Percentiles rank a stretch among this genome's conserved stretches.
These are phyloP conservation scores for Cladosporium velox DNA, from an alignment of 2,329 filamentous ascomycete species.

Conservation along the genomic window DNA sequence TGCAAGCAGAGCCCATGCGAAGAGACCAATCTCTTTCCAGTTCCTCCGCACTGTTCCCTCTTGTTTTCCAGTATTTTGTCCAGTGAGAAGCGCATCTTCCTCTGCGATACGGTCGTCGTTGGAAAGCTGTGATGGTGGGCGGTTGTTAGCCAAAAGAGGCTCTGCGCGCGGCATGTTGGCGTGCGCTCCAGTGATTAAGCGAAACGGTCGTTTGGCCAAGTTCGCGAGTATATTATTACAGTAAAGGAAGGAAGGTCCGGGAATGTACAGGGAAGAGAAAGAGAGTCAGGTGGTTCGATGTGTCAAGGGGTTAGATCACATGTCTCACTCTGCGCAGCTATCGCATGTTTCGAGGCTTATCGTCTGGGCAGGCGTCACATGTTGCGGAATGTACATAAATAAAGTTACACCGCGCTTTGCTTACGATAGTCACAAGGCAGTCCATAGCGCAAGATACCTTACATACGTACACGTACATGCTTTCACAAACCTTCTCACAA, in stretches of 20 bases:
- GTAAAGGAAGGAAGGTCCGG: not conserved
- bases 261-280: not conserved
- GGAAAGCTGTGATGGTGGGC: constrained; percentile 58
- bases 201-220: not conserved
- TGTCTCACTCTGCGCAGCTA: not conserved
- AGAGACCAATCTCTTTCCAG: constrained; percentile 74
- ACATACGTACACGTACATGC: not conserved
- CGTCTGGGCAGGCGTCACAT: constrained; percentile 6
- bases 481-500: not conserved
- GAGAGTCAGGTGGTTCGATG: not conserved
- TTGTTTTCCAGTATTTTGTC: constrained; percentile 45
- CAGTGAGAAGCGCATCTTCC: constrained; percentile 60
- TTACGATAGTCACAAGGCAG: not conserved
- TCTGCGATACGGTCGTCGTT: constrained; percentile 58
- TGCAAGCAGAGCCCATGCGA: constrained; percentile 79
- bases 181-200: not conserved
- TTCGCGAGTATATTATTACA: not conserved
- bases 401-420: not conserved
- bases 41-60: constrained; percentile 45
- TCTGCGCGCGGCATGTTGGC: constrained; percentile 20
- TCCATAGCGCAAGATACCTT: not conserved
- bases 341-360: constrained; percentile 2
- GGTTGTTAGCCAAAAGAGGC: constrained; percentile 28
- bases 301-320: not conserved
- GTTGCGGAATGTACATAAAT: not conserved